Base-by-base conservation (phyloP, 345 rosid species). In the Hibiscus tridactylites region DNA sequence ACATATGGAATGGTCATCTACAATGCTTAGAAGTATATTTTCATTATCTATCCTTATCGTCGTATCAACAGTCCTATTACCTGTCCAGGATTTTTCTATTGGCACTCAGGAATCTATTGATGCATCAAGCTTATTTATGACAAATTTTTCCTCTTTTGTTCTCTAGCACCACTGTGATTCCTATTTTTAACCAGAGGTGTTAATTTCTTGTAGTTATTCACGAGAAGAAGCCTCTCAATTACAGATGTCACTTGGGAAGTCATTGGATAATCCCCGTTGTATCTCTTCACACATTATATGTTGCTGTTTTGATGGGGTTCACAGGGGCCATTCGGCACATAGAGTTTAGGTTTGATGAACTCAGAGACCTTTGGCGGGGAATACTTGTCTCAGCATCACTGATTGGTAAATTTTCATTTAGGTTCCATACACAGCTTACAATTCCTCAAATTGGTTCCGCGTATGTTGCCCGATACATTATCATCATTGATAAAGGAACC, bases 361-460 rank as follows among this genome's bases (percentile, higher is more conserved):
- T 93, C 78, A 91, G 76, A 81, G 96, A 91, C 80, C 91, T 93
- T 47, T 90, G 92, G 98, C 79, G 77, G 75, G 98, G 96, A 54
- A 91, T 91, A 65, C 84, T 90, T 49, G 81, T 91, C 79, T 86
- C 97, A 65, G 85, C 88, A 28, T 75, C 77, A 72, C 78, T 91
- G 44, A 77, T 93, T 16, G 85, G 92, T 93, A 89, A 68, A n/a
- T 13, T 42, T 70, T 68, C 69, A 8, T 77, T 56, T 70, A 65
- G 35, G 44, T 61, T 71, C 52, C 67, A 47, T 67, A 12, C 26
- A n/a, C 19, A 44, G 61, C 57, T 64, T 42, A 17, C 31, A 31
- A 28, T 71, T 24, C 26, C 37, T 71, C 28, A 69, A 7, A 11
- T 46, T 75, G 6, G 57, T 53, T 59, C 21, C 21, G 24, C 35